A percentile compares a stretch with the other conserved stretches of the same genome.
These are phyloP conservation scores for Ceratocystis papillata DNA, from an alignment of 2,329 filamentous ascomycete genomes.

Conservation along the genomic window DNA sequence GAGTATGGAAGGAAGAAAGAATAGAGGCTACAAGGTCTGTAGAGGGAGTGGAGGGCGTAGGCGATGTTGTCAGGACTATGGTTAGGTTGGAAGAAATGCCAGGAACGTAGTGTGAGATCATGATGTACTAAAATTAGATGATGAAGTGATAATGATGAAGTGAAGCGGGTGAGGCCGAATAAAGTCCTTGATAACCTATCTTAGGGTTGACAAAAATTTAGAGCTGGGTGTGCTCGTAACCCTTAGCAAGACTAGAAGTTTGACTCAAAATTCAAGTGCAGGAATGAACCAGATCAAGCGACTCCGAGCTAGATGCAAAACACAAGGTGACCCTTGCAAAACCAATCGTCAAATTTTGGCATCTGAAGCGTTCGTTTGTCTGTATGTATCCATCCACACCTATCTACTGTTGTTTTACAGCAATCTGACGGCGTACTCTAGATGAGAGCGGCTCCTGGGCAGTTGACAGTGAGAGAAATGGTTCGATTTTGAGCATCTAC, in stretches of 20 bases:
- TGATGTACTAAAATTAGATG: no score
- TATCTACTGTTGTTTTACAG: background rate
- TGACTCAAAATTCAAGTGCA: background rate
- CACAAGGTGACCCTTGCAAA: no score
- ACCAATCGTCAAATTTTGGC: no score
- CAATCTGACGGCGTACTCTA: background rate
- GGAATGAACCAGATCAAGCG: no score
- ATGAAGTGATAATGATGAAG: background rate
- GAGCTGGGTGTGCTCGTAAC: background rate
- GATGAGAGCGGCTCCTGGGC: background rate
- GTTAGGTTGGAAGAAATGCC: constrained; percentile 25
- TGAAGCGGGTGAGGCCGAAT: background rate
- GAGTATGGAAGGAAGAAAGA: constrained; percentile 36
- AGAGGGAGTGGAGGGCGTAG: constrained; percentile 44
- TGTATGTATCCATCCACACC: background rate
- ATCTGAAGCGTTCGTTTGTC: no score
- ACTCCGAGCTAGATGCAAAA: no score
- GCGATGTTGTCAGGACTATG: constrained; percentile 43
- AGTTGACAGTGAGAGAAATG: no score
- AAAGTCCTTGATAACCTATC: background rate
- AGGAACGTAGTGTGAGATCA: no score
- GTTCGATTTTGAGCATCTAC: no score
- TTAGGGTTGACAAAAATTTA: background rate
- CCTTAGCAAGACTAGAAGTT: background rate
- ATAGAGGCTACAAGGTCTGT: constrained; percentile 42